Conservation (phyloP, 1,284 basidiomycete species). For the Leccinum solheimii region DNA sequence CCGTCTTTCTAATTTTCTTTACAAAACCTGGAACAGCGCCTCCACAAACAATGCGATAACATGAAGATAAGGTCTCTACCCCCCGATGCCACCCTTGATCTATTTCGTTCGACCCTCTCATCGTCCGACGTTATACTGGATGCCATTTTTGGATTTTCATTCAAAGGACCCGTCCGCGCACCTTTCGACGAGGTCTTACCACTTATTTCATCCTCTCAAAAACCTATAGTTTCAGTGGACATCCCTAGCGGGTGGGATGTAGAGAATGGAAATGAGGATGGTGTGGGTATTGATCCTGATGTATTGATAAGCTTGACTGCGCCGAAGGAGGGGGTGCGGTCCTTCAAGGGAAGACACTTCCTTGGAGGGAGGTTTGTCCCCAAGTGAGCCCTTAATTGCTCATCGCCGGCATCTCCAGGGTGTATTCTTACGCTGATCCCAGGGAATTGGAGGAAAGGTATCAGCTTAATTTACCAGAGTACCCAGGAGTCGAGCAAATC, state of each 20-base stretch:
- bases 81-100: constrained; percentile 47
- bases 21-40: constrained; percentile 47
- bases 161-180: constrained; percentile 82
- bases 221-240: constrained; percentile 90
- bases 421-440: constrained; percentile 8
- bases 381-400: constrained; percentile 51
- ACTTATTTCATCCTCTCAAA: constrained; percentile 59
- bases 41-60: constrained; percentile 86
- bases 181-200: constrained; percentile 84
- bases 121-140: constrained; percentile 87
- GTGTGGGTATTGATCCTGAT: constrained; percentile 66
- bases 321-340: constrained; percentile 84
- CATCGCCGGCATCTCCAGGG: background rate
- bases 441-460: constrained; percentile 73
- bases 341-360: constrained; percentile 84
- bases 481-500: constrained; percentile 78
- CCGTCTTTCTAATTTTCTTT: background rate
- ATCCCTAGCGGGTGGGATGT: constrained; percentile 98
- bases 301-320: constrained; percentile 91
- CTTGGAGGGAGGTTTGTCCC: constrained; percentile 81
- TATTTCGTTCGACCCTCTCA: constrained; percentile 54
- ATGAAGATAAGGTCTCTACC: constrained; percentile 75
- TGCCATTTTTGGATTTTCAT: constrained; percentile 98
- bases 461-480: constrained; percentile 74
- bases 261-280: constrained; percentile 66